Evolutionary conservation across 352 stramenopile species (phyloP), one percentile per base, ranked within the genome.

Genomic region (Aphanomyces euteiches): DNA sequence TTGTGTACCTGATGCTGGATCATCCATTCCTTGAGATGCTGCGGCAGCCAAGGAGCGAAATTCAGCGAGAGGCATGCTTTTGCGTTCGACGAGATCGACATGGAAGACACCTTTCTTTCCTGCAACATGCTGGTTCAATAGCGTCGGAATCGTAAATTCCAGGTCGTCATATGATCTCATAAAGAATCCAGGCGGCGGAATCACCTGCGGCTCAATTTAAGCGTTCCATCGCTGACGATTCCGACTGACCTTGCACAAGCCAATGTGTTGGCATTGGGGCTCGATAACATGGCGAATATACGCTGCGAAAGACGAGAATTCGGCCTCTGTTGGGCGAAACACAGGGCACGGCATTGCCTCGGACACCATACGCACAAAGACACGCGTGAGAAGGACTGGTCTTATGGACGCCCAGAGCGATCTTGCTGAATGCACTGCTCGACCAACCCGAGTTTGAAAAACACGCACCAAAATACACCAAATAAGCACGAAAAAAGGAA

Each of bases 51-150:
- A 78, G 39, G 50, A 48, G 47, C 84, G 72, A 61, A 96, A 96
- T 34, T 90, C 83, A 5, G 38, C 66, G 13, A 90, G 73, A 7
- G 61, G 81, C 77, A 92, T 82, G 3, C 76, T 85, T 74, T 91
- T 91, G 63, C 78, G 79, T 72, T 97, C 90, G 41, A 97, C 85
- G 19, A 98, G 78, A 43, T 96, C 88, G 53, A 98, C 83, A 76
- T 92, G 90, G 76, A 93, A 98, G 28, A 96, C 81, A 43, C 90
- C 90, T 73, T 95, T 91, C 74, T 91, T 93, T 43, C 91, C 89
- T 15, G 88, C 89, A 8, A 97, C 86, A 56, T 94, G 89, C 76
- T 98, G 89, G 56, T 77, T 87, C 47, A 97, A 80, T 45, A 86
- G 88, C 28, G 75, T 72, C 5, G 75, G 78, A n/a, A 96, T 82